Percentiles rank a stretch among this genome's conserved stretches.
phyloP scores from a whole-genome alignment of 2,329 filamentous ascomycete species.

The Colletotrichum echinochloae region DNA sequence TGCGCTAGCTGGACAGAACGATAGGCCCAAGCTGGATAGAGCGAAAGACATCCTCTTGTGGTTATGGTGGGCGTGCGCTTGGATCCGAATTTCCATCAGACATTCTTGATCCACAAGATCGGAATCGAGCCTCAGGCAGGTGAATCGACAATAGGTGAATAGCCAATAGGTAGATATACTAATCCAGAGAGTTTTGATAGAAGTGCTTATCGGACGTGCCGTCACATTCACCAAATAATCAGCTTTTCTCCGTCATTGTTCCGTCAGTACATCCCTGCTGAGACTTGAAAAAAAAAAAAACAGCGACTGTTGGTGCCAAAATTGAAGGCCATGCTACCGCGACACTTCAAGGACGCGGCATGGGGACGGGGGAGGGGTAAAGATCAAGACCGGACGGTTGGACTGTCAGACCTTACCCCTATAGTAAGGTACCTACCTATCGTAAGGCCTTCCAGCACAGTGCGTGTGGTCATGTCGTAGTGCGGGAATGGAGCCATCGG shows the following conservation, averaged over 20 bases:
- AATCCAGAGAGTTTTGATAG: background rate
- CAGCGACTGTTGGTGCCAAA: slow-evolving; percentile 14
- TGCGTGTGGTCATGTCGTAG: background rate
- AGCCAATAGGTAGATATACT: background rate
- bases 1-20: background rate
- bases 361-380: background rate
- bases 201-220: slow-evolving; percentile 3
- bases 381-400: background rate
- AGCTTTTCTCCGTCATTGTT: slow-evolving; percentile 22
- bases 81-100: slow-evolving; percentile 5
- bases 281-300: slow-evolving; percentile 1
- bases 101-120: slow-evolving; percentile 5
- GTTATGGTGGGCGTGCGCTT: background rate
- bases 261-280: slow-evolving; percentile 10
- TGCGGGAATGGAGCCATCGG: background rate
- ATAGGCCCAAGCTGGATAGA: slow-evolving; percentile 7
- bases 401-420: slow-evolving; percentile 6
- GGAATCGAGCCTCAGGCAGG: slow-evolving; percentile 1
- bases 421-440: background rate
- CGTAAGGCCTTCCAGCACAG: slow-evolving; percentile 29
- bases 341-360: slow-evolving; percentile 8
- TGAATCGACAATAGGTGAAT: background rate
- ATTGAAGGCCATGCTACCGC: slow-evolving; percentile 6
- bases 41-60: background rate
- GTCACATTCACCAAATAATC: slow-evolving; percentile 11